These are phyloP conservation scores for Evernia prunastri DNA, from an alignment of 495 filamentous ascomycete species.

Conservation along the genomic window DNA sequence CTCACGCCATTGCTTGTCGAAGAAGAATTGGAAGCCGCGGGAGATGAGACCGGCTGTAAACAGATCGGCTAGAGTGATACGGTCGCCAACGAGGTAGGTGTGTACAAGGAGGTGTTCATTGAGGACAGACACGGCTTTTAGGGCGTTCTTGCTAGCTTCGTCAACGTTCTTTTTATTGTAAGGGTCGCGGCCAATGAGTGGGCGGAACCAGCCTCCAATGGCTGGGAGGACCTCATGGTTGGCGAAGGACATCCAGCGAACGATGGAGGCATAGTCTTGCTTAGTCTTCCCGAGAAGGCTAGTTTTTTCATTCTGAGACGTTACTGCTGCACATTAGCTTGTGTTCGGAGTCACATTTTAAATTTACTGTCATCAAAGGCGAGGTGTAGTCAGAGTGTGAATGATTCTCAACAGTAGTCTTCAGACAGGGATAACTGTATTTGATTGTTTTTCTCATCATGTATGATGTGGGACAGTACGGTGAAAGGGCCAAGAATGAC, in stretches of 20 bases:
- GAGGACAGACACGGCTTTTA: slow-evolving; percentile 60
- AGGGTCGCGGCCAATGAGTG: slow-evolving; percentile 68
- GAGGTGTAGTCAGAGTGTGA: slow-evolving; percentile 52
- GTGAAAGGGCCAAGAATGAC: slow-evolving; percentile 1
- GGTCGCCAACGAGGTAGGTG: slow-evolving; percentile 97
- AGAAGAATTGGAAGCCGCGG: slow-evolving; percentile 79
- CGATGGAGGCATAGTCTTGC: slow-evolving; percentile 97
- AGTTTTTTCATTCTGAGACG: slow-evolving; percentile 99
- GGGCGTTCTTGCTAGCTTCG: slow-evolving; percentile 58
- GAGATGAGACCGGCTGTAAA: slow-evolving; percentile 71
- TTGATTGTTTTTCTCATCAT: slow-evolving; percentile 77
- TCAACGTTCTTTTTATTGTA: slow-evolving; percentile 99
- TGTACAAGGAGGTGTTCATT: slow-evolving; percentile 84
- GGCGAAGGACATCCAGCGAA: slow-evolving; percentile 92
- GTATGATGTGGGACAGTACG: slow-evolving; percentile 29
- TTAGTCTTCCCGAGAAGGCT: slow-evolving; percentile 98
- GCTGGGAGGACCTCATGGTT: slow-evolving; percentile 74
- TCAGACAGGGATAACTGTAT: slow-evolving; percentile 99
- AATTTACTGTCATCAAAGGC: slow-evolving; percentile 35
- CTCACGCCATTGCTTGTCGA: slow-evolving; percentile 79
- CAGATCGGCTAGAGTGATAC: slow-evolving; percentile 91
- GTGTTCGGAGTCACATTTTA: slow-evolving; percentile 20
- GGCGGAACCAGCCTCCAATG: slow-evolving; percentile 81
- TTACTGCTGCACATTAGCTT: slow-evolving; percentile 56
- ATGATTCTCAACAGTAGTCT: slow-evolving; percentile 70